Percentiles rank a stretch among this genome's conserved stretches.
These are phyloP conservation scores for Cutaneotrichosporon spelunceum DNA, from an alignment of 1,284 basidiomycete genomes.

Conservation along the genomic window DNA sequence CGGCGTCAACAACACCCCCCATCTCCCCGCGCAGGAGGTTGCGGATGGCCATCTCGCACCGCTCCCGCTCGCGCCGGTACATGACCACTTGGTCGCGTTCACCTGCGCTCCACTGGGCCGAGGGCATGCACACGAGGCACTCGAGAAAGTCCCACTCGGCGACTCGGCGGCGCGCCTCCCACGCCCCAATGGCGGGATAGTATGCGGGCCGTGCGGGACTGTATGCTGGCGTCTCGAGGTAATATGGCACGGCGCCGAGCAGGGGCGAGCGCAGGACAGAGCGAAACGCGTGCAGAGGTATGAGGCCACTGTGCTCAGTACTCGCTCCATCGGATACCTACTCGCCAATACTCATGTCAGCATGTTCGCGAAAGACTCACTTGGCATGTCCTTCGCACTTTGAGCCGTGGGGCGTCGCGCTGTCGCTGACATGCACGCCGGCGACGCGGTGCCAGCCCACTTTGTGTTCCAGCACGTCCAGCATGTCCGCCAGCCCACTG, in stretches of 20 bases:
- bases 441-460: constrained; percentile 11
- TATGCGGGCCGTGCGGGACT: not conserved
- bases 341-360: constrained; percentile 16
- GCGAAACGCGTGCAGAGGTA: constrained; percentile 14
- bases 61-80: constrained; percentile 1
- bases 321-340: not conserved
- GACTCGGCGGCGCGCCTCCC: not conserved
- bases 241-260: constrained; percentile 18
- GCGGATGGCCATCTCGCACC: constrained; percentile 3
- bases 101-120: not conserved
- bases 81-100: not conserved
- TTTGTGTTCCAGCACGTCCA: not conserved
- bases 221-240: constrained; percentile 20
- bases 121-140: constrained; percentile 8
- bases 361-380: not conserved
- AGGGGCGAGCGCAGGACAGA: constrained; percentile 9
- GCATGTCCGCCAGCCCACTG: not conserved
- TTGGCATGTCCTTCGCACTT: constrained; percentile 17
- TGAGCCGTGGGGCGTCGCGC: constrained; percentile 2
- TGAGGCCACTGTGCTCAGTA: constrained; percentile 12
- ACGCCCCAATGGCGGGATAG: not conserved
- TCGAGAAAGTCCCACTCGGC: constrained; percentile 19
- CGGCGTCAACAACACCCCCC: not conserved
- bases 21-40: constrained; percentile 3
- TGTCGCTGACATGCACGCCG: constrained; percentile 20